Conservation (phyloP, 2,329 filamentous ascomycete species). For the Neurospora sp. region DNA sequence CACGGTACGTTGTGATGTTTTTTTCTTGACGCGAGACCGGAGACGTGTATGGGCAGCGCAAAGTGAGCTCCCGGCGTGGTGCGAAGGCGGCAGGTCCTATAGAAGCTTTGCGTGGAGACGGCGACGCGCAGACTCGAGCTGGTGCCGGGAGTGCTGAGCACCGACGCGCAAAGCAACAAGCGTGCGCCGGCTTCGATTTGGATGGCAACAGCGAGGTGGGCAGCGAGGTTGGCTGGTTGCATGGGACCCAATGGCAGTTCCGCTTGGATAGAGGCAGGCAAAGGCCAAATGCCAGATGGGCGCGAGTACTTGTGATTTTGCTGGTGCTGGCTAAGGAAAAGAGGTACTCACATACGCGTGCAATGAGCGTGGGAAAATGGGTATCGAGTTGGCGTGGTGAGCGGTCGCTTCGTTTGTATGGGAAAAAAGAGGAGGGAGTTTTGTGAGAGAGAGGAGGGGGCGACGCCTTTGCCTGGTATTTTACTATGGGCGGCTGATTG, state of each 20-base stretch:
- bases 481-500: conserved; percentile 57
- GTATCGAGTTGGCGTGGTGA: conserved; percentile 29
- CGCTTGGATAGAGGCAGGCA: not conserved
- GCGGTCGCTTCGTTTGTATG: conserved; percentile 48
- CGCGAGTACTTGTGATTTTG: conserved; percentile 32
- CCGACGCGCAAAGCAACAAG: conserved; percentile 3
- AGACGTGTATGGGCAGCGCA: conserved; percentile 7
- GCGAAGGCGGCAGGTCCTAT: not conserved
- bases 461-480: conserved; percentile 46
- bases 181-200: not conserved
- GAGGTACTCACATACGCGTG: conserved; percentile 41
- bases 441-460: conserved; percentile 43
- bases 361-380: conserved; percentile 24
- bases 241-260: not conserved
- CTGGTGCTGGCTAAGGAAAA: conserved; percentile 25
- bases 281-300: conserved; percentile 4
- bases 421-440: conserved; percentile 41
- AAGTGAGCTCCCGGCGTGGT: not conserved
- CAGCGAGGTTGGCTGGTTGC: not conserved
- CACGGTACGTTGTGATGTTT: conserved; percentile 1
- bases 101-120: conserved; percentile 10
- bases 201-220: not conserved
- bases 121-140: not conserved
- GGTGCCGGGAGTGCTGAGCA: conserved; percentile 1
- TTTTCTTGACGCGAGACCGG: conserved; percentile 11